These are phyloP conservation scores for Zygosaccharomyces bailii DNA, from an alignment of 805 yeast genomes.

Conservation along the genomic window DNA sequence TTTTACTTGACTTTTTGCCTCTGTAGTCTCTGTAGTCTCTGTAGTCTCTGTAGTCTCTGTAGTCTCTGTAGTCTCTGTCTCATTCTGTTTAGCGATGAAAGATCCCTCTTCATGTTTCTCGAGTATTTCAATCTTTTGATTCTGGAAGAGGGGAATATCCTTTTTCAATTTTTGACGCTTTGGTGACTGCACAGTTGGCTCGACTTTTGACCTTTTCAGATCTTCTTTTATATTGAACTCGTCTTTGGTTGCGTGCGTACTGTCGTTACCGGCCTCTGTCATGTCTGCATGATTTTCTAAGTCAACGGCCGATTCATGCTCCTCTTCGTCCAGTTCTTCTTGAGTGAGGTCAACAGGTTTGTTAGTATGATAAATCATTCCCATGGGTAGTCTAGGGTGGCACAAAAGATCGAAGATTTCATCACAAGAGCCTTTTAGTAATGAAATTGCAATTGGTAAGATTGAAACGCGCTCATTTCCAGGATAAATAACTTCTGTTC, in stretches of 20 bases:
- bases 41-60: constrained; percentile 4
- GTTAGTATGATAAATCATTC: constrained; percentile 30
- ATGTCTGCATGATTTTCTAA: constrained; percentile 16
- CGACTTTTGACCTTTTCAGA: background rate
- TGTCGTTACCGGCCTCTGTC: background rate
- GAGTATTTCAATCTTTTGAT: constrained; percentile 10
- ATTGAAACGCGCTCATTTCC: constrained; percentile 59
- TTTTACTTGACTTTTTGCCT: constrained; percentile 9
- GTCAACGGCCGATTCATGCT: background rate
- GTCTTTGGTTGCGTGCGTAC: too few relatives aligned
- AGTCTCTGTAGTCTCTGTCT: background rate
- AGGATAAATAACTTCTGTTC: constrained; percentile 63
- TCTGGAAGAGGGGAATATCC: constrained; percentile 2
- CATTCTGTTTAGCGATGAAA: background rate
- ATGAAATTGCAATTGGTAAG: constrained; percentile 62
- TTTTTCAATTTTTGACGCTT: background rate
- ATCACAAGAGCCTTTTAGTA: constrained; percentile 46
- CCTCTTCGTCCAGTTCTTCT: constrained; percentile 10
- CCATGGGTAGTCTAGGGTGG: constrained; percentile 72
- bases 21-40: constrained; percentile 3
- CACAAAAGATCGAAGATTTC: constrained; percentile 55
- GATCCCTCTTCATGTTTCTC: constrained; percentile 5
- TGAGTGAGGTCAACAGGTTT: constrained; percentile 24
- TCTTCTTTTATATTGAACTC: too few relatives aligned
- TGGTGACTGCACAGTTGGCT: background rate